Conservation (phyloP, 2,329 filamentous ascomycete genomes). For the Pseudocercospora vitis region DNA sequence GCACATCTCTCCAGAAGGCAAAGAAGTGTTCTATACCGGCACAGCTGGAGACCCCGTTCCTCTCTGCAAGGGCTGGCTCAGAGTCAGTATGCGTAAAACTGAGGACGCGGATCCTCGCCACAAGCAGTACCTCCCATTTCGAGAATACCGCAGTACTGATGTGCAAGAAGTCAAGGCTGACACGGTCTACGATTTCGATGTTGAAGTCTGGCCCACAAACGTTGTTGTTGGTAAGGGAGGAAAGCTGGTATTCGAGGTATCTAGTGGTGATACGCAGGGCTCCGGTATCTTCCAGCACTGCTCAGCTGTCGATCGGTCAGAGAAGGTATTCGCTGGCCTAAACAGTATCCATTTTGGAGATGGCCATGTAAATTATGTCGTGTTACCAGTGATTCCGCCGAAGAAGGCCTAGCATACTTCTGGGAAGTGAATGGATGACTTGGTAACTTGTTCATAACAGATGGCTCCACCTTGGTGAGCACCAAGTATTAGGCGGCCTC, state of each 20-base stretch:
- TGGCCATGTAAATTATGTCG: slow-evolving; percentile 53
- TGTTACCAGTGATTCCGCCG: slow-evolving; percentile 54
- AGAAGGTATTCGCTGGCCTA: slow-evolving; percentile 47
- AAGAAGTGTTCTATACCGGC: slow-evolving; percentile 64
- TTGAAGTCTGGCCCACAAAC: slow-evolving; percentile 66
- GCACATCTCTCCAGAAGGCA: slow-evolving; percentile 55
- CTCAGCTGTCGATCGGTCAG: slow-evolving; percentile 20
- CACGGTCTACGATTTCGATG: slow-evolving; percentile 60
- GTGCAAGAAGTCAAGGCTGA: slow-evolving; percentile 55
- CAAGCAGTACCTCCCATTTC: slow-evolving; percentile 55
- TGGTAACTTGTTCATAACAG: no score
- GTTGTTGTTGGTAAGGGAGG: slow-evolving; percentile 56
- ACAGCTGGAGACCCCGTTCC: slow-evolving; percentile 65
- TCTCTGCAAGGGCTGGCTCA: slow-evolving; percentile 64
- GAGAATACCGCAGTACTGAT: slow-evolving; percentile 60
- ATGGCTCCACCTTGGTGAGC: no score
- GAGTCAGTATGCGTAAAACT: slow-evolving; percentile 57
- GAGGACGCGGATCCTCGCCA: slow-evolving; percentile 54
- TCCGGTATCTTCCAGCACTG: slow-evolving; percentile 38
- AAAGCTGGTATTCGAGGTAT: slow-evolving; percentile 57
- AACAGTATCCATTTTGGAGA: slow-evolving; percentile 58
- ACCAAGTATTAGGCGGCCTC: no score
- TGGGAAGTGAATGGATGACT: no score
- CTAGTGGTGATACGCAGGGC: slow-evolving; percentile 60
- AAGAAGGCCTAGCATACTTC: slow-evolving; percentile 31